Base-by-base conservation (phyloP, 352 stramenopile species). In the Thraustotheca clavata region DNA sequence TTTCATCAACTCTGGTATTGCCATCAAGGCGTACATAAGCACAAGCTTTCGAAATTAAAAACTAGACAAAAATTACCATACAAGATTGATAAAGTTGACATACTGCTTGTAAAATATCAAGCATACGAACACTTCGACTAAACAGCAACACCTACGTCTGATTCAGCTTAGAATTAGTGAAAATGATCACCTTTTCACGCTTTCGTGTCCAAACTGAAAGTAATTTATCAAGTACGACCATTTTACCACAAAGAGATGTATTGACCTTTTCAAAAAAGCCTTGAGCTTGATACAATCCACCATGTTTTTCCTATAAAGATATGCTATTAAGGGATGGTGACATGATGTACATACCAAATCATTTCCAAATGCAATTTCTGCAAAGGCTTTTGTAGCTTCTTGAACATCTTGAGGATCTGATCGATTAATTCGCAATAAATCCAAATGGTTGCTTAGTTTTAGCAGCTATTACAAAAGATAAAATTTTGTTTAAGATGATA, bases 391-490 rank as follows among this genome's bases (percentile, higher is more conserved):
- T 49, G 76, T 70, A 43, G 85, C 82, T 3, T 74, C 57, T 67
- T 91, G 83, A 12, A 87, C 59, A 18, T 83, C 72, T 1, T 67
- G 62, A 7, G 73, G 35, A 29, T 88, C 80, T 24, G 62, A 72
- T 1, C 76, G 79, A 43, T 88, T 89, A 9, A 89, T 79, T 60
- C 89, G 88, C 9, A 91, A 69, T 38, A 91, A 54, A 60, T 91
- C 83, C 69, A 89, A 77, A 67, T 91, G 83, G 50, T 91, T 91
- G 16, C 77, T 85, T 11, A 91, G 61, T 52, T 89, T 91, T 33
- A 91, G 70, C 16, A 91, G 57, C 63, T 60, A 46, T 18, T 14
- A 18, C 24, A 6, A 43, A 59, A 24, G 38, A 20, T 43, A 20
- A 43, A 20, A 16, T 16, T 43, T 18, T 20, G 16, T 16, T 43